These are phyloP conservation scores for Spirogloea muscicola DNA, from an alignment of 139 green algal genomes.

Conservation along the genomic window DNA sequence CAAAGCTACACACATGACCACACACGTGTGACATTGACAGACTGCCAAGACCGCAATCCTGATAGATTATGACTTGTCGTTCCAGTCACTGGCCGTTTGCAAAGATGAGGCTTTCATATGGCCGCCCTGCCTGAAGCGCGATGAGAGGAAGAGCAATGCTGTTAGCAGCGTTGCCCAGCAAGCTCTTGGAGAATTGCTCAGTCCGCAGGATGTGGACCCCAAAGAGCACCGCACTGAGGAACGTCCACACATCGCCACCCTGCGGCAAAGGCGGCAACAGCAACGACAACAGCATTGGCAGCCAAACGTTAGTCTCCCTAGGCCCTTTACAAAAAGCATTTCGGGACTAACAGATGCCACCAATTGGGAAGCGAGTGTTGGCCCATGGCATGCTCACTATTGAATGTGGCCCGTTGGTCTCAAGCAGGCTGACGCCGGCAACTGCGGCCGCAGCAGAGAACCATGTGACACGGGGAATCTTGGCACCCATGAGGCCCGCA, in stretches of 20 bases:
- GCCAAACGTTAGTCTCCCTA: not conserved
- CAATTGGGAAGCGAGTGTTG: too few relatives aligned
- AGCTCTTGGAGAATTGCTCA: constrained; percentile 38
- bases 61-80: too few relatives aligned
- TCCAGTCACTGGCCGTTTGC: too few relatives aligned
- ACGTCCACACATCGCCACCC: constrained; percentile 63
- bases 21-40: too few relatives aligned
- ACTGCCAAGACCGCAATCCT: too few relatives aligned
- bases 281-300: not conserved
- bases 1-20: too few relatives aligned
- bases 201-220: constrained; percentile 64
- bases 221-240: constrained; percentile 70
- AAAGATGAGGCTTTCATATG: too few relatives aligned
- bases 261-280: not conserved
- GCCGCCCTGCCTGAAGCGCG: constrained; percentile 39
- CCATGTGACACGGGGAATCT: constrained; percentile 64
- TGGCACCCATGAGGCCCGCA: constrained; percentile 58
- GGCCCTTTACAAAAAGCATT: not conserved
- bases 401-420: constrained; percentile 56
- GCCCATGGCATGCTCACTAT: too few relatives aligned
- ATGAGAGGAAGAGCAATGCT: constrained; percentile 40
- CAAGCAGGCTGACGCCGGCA: constrained; percentile 64
- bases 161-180: not conserved
- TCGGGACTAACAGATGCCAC: too few relatives aligned
- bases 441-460: constrained; percentile 57